Evolutionary conservation across 768 basidiomycete genomes (phyloP).

Genomic region (Nidularia sp.): DNA sequence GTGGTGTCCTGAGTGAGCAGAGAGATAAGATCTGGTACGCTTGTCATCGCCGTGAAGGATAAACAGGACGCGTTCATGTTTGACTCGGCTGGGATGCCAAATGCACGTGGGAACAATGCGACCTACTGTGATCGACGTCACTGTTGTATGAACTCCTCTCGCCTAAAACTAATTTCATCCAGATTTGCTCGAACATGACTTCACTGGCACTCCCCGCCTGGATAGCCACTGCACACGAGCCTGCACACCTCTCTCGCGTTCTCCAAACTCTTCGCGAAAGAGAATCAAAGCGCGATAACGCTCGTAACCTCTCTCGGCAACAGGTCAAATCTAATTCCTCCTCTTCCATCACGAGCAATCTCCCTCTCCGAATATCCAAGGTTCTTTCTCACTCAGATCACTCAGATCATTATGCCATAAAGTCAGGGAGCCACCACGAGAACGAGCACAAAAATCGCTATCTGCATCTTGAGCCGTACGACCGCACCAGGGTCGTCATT

Average conservation of each 20-base stretch:
- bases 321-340: slow-evolving; percentile 3
- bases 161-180: no score
- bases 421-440: slow-evolving; percentile 37
- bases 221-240: slow-evolving; percentile 18
- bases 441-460: slow-evolving; percentile 65
- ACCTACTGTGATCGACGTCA: background rate
- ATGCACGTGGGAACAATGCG: no score
- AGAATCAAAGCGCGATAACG: slow-evolving; percentile 25
- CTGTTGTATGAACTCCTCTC: background rate
- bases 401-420: slow-evolving; percentile 52
- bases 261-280: slow-evolving; percentile 29
- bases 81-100: no score
- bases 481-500: slow-evolving; percentile 72
- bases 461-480: slow-evolving; percentile 70
- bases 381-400: background rate
- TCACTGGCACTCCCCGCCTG: slow-evolving; percentile 27
- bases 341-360: background rate
- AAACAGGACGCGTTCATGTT: no score
- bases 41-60: slow-evolving; percentile 12
- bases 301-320: slow-evolving; percentile 20
- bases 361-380: background rate
- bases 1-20: slow-evolving; percentile 40
- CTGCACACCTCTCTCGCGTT: slow-evolving; percentile 19
- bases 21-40: slow-evolving; percentile 21
- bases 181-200: no score